These are phyloP conservation scores for Pholiota molesta DNA, from an alignment of 768 basidiomycete species.

Conservation along the genomic window DNA sequence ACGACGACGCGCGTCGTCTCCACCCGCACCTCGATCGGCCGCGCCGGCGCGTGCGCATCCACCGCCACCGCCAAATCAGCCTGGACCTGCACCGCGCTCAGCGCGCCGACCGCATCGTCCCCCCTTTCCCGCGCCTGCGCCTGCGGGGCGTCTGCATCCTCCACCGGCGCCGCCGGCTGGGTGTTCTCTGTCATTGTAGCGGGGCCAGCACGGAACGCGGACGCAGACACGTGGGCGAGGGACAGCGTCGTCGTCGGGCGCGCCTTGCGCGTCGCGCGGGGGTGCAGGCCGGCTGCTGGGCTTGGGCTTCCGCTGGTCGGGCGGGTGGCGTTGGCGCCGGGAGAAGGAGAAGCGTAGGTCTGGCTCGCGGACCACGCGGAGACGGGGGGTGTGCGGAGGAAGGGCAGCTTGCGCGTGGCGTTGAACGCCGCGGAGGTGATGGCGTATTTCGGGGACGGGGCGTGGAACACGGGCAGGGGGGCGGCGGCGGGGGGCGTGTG, in stretches of 20 bases:
- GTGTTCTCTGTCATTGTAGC: neutral
- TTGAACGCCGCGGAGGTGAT: neutral
- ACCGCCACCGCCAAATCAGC: neutral
- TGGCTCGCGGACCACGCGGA: neutral
- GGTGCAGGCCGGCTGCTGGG: slow-evolving; percentile 8
- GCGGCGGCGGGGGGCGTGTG: too few relatives aligned
- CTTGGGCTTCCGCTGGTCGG: neutral
- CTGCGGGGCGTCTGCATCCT: neutral
- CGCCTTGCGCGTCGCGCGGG: slow-evolving; percentile 7
- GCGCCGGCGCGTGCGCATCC: neutral
- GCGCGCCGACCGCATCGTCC: neutral
- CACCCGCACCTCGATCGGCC: neutral
- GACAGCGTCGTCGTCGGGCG: slow-evolving; percentile 10
- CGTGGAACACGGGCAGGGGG: neutral
- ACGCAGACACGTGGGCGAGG: slow-evolving; percentile 10
- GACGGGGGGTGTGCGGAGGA: slow-evolving; percentile 2
- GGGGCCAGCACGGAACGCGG: neutral
- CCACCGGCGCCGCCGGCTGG: neutral
- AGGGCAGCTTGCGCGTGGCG: slow-evolving; percentile 4
- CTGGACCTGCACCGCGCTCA: neutral
- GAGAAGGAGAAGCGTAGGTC: neutral
- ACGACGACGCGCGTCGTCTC: neutral
- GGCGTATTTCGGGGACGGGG: neutral
- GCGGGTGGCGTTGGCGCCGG: neutral
- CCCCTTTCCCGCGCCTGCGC: neutral